These are phyloP conservation scores for Artemisia princeps DNA, from an alignment of 140 eudicot species.

Conservation along the genomic window DNA sequence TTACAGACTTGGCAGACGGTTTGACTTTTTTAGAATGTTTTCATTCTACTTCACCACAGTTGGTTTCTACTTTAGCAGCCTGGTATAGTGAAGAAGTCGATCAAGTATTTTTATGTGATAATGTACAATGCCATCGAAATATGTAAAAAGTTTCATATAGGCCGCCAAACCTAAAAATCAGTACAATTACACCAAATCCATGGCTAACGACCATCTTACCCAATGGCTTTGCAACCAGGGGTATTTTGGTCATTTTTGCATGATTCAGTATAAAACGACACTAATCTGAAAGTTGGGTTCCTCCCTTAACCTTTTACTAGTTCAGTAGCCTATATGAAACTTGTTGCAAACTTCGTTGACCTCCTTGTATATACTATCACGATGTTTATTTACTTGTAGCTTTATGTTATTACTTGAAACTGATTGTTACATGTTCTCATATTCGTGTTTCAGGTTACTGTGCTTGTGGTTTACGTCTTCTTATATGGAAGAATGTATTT, in stretches of 20 bases:
- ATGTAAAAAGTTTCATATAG: slow-evolving; percentile 9
- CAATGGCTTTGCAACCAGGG: not conserved
- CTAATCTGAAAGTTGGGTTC: too few species aligned
- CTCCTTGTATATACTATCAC: not conserved
- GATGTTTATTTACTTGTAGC: slow-evolving; percentile 3
- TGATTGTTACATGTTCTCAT: slow-evolving; percentile 12
- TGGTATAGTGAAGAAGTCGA: slow-evolving; percentile 41
- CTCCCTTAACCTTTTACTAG: too few species aligned
- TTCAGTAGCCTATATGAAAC: not conserved
- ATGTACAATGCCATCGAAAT: slow-evolving; percentile 2
- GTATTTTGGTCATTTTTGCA: not conserved
- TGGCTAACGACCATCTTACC: not conserved
- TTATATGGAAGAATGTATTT: slow-evolving; percentile 76
- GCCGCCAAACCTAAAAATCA: slow-evolving; percentile 7
- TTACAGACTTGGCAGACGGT: slow-evolving; percentile 85
- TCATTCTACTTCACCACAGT: slow-evolving; percentile 93
- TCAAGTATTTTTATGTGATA: slow-evolving; percentile 3
- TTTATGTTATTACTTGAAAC: slow-evolving; percentile 9
- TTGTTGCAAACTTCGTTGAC: not conserved
- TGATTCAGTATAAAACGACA: too few species aligned
- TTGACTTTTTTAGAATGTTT: slow-evolving; percentile 87
- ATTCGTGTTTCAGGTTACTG: slow-evolving; percentile 61
- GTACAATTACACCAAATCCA: slow-evolving; percentile 1
- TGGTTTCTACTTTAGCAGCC: slow-evolving; percentile 96
- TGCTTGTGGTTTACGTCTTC: slow-evolving; percentile 70